Base-by-base conservation (phyloP, 140 eudicot species). In the Cichorium intybus region DNA sequence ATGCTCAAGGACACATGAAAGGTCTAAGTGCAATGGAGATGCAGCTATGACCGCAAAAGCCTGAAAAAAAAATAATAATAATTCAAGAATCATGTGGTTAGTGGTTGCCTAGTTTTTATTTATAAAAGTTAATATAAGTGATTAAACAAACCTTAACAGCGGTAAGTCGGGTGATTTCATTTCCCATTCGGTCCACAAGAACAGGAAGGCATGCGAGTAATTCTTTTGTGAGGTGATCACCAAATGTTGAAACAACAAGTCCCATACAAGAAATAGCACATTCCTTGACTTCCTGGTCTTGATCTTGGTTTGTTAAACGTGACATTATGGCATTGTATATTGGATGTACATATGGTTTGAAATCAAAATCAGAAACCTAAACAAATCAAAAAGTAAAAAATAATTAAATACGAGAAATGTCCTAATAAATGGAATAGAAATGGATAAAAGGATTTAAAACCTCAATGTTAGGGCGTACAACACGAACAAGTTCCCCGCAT, bases 201-300 rank as follows among this genome's bases (percentile, higher is more conserved):
- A 94, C 99, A 35, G 99, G 97, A 71, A 94, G 95, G 60, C 95
- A 89, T 37, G 96, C 66, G 31, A 95, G 95, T 76, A 94, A 71
- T 29, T 89, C 95, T 18, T 63, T 65, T 6, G 71, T 77, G 27
- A 94, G 97, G 62, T 89, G 87, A 81, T 94, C 99, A 57, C 99
- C 99, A 80, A 89, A 94, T 23, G 99, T 84, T 41, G 97, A 84
- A 76, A 89, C 95, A 46, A 86, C 95, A 76, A 89, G 95, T 50
- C 99, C 99, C 99, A 94, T 94, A 81, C 99, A 94, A 56, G 91
- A 75, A 59, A 94, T 94, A 39, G 99, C 99, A 78, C 99, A 89
- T 77, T 94, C 99, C 79, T 89, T 94, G 16, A 94, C 99, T 74
- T 94, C 99, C 96, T 90, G 99, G 79, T 94, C 99, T 73, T 89